These are phyloP conservation scores for Isoetes engelmannii DNA, from an alignment of 83 land plant species.

Conservation along the genomic window DNA sequence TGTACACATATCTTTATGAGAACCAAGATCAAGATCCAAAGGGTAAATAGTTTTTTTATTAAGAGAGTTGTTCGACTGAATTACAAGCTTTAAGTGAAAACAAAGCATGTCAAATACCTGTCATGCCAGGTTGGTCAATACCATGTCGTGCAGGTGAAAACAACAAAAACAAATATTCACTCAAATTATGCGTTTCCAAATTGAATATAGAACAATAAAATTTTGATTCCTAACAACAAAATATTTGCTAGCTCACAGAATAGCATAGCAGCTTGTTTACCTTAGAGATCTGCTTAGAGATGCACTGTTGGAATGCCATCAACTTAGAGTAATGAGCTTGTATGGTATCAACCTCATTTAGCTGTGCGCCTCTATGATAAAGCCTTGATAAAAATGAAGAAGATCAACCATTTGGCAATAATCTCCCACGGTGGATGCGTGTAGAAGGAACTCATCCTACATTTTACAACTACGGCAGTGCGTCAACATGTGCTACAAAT, in stretches of 20 bases:
- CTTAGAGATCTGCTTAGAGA: constrained; percentile 74
- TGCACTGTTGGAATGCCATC: constrained; percentile 67
- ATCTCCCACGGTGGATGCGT: constrained; percentile 66
- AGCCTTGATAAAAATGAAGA: constrained; percentile 81
- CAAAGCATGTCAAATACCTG: too few species aligned
- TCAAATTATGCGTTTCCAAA: neutral
- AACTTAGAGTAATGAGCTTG: constrained; percentile 65
- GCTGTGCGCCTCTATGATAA: constrained; percentile 78
- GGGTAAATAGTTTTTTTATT: too few species aligned
- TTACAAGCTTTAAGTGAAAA: too few species aligned
- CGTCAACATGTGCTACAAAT: constrained; percentile 71
- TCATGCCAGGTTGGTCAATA: constrained; percentile 83
- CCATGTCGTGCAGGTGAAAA: constrained; percentile 71
- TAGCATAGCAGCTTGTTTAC: constrained; percentile 29
- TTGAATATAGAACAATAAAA: neutral
- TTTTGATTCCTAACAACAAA: neutral
- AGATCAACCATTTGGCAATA: constrained; percentile 94
- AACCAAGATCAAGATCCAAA: too few species aligned
- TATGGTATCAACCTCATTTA: constrained; percentile 83
- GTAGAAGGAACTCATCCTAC: constrained; percentile 81
- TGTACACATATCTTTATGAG: too few species aligned
- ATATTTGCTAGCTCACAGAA: too few species aligned
- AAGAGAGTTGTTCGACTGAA: too few species aligned
- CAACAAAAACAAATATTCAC: neutral
- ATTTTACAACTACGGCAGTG: constrained; percentile 78